Evolutionary conservation across 2,329 filamentous ascomycete genomes (phyloP).

Genomic region (Xylaria sp.): DNA sequence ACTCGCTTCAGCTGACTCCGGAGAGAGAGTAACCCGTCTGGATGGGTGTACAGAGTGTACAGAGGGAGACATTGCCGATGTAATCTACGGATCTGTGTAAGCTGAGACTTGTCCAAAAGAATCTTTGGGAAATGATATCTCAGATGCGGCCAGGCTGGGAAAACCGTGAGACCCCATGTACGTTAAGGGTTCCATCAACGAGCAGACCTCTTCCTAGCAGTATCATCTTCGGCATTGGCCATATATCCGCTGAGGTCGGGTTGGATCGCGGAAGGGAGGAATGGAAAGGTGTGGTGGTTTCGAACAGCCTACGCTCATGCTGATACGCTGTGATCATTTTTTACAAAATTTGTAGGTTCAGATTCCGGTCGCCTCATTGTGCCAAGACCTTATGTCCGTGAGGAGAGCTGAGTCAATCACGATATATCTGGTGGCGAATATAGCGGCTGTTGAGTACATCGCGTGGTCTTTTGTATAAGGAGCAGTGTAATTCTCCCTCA

Average conservation of each 20-base stretch:
- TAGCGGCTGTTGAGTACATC: neutral
- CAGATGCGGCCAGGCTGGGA: no score
- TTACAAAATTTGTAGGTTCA: neutral
- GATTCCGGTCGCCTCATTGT: neutral
- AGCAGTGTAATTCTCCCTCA: neutral
- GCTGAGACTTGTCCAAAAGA: neutral
- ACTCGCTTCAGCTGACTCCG: no score
- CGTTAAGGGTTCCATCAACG: neutral
- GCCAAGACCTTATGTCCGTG: neutral
- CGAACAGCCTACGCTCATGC: neutral
- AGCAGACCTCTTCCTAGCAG: neutral
- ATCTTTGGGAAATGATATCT: neutral
- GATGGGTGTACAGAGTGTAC: neutral
- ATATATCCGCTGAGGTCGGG: constrained; percentile 1
- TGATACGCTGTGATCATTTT: neutral
- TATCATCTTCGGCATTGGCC: neutral
- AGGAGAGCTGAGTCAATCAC: neutral
- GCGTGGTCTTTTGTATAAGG: neutral
- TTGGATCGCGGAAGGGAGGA: neutral
- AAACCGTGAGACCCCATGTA: neutral
- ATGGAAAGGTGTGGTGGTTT: neutral
- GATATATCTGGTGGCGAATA: neutral
- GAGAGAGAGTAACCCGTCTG: neutral
- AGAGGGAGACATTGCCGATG: neutral
- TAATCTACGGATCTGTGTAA: neutral